Base-by-base conservation (phyloP, 2,329 filamentous ascomycete species). In the Talaromyces sp. region DNA sequence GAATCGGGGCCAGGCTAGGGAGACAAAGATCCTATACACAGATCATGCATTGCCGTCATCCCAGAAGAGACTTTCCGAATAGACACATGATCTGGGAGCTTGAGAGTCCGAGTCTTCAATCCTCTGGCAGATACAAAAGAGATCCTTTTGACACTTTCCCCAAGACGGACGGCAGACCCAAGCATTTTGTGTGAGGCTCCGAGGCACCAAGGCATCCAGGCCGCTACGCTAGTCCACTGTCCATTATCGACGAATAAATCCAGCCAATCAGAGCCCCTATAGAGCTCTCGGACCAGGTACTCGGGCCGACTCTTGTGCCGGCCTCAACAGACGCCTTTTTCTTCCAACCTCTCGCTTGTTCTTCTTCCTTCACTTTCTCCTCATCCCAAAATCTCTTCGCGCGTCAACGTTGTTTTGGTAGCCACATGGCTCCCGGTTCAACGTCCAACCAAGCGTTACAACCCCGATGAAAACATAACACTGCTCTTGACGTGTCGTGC, bases 371-470 rank as follows among this genome's bases (percentile, higher is more conserved):
- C 68, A 66, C 67, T 69, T 61, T 61, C 62, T 47, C 19, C 19
- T 47, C 61, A 45, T 52, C 41, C 13, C 5, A 45, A 59, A 41
- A 15, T 59, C 58, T 45, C 37, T 35, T 54, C 43, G 27, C 31
- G 66, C 57, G 25, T 31, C 68, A 50, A 62, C 61, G 61, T 63
- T 39, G 39, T 45, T 57, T 54, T 37, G 63, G 58, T 31, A 49
- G 52, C 63, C 67, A 54, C 70, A 78, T 77, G 75, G 76, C 75
- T 71, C 64, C 70, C 70, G 72, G 74, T 72, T 73, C 71, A 70
- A 71, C 71, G 68, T 73, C 15, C 22, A 56, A 15, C 11, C 50
- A 47, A 63, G 49, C 52, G 50, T 57, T 15, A 56, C 41, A 63
- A 17, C 47, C 57, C 57, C 50, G 57, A 63, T 63, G 61, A 63